Conservation (phyloP, 805 yeast species). For the Metschnikowia kofuensis region DNA sequence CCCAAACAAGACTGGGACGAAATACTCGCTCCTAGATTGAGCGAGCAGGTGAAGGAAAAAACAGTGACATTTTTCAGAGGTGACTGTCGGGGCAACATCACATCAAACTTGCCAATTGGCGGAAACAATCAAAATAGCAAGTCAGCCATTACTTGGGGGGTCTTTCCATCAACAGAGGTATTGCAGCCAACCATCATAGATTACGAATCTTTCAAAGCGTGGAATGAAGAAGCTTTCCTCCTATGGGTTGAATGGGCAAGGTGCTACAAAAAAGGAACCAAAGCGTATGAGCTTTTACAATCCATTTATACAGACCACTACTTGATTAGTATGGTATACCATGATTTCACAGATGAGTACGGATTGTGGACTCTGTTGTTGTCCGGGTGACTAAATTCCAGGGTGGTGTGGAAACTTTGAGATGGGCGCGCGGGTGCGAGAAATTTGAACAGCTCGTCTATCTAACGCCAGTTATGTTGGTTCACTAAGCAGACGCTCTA, state of each 20-base stretch:
- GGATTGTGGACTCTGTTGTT: slow-evolving; percentile 74
- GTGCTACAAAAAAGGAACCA: slow-evolving; percentile 59
- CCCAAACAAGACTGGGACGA: slow-evolving; percentile 66
- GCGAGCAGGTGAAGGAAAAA: slow-evolving; percentile 31
- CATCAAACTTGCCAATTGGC: slow-evolving; percentile 54
- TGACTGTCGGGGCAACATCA: slow-evolving; percentile 54
- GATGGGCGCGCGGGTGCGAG: background rate
- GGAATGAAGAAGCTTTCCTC: slow-evolving; percentile 93
- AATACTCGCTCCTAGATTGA: slow-evolving; percentile 51
- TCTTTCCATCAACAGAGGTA: slow-evolving; percentile 85
- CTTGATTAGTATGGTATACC: slow-evolving; percentile 84
- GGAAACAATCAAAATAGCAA: slow-evolving; percentile 39
- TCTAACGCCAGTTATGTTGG: background rate
- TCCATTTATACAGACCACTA: slow-evolving; percentile 60
- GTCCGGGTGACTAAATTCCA: slow-evolving; percentile 24
- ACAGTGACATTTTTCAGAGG: slow-evolving; percentile 74
- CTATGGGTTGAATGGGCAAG: slow-evolving; percentile 93
- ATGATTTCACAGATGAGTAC: slow-evolving; percentile 68
- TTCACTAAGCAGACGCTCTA: slow-evolving; percentile 22
- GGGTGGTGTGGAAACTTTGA: slow-evolving; percentile 9
- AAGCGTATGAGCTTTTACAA: slow-evolving; percentile 60
- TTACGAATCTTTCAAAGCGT: slow-evolving; percentile 87
- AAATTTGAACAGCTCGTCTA: background rate
- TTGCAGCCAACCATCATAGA: slow-evolving; percentile 91
- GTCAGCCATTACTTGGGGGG: slow-evolving; percentile 97